A percentile compares a stretch with the other conserved stretches of the same genome.
These are phyloP conservation scores for Phaeotremella skinneri DNA, from an alignment of 768 basidiomycete genomes.

Conservation along the genomic window DNA sequence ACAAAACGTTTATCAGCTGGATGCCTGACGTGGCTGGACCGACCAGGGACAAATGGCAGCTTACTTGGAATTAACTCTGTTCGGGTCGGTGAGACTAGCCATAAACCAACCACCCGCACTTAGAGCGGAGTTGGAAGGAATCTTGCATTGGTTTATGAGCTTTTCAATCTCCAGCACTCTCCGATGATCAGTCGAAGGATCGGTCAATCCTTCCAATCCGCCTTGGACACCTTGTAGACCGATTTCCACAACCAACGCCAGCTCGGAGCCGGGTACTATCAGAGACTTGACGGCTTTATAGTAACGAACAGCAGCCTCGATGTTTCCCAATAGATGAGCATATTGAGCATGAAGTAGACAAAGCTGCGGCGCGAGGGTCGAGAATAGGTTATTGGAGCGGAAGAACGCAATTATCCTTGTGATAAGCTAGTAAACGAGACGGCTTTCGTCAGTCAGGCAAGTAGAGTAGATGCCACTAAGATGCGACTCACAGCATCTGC, in stretches of 20 bases:
- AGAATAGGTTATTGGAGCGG: slow-evolving; percentile 21
- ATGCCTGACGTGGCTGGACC: neutral
- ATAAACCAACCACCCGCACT: slow-evolving; percentile 27
- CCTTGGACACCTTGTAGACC: slow-evolving; percentile 19
- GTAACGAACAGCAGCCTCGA: slow-evolving; percentile 19
- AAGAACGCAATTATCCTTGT: slow-evolving; percentile 9
- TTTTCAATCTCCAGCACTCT: slow-evolving; percentile 8
- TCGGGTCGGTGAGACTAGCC: slow-evolving; percentile 29
- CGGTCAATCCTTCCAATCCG: slow-evolving; percentile 1
- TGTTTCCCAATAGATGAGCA: slow-evolving; percentile 29
- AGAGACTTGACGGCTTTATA: slow-evolving; percentile 23
- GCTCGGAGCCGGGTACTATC: slow-evolving; percentile 25
- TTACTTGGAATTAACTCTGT: slow-evolving; percentile 34
- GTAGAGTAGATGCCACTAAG: too few relatives aligned
- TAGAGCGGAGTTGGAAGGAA: slow-evolving; percentile 26
- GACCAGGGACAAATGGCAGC: too few relatives aligned
- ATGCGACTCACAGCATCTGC: slow-evolving; percentile 23
- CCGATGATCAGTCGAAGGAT: slow-evolving; percentile 6
- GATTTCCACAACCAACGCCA: slow-evolving; percentile 31
- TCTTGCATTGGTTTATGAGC: slow-evolving; percentile 21
- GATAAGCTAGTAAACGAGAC: slow-evolving; percentile 8
- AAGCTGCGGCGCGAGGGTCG: slow-evolving; percentile 28
- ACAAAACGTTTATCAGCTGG: slow-evolving; percentile 4
- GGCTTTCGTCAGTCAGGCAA: neutral
- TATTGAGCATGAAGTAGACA: slow-evolving; percentile 34